These are phyloP conservation scores for Sclerotinia sclerotiorum DNA, from an alignment of 2,329 filamentous ascomycete genomes.

Conservation along the genomic window DNA sequence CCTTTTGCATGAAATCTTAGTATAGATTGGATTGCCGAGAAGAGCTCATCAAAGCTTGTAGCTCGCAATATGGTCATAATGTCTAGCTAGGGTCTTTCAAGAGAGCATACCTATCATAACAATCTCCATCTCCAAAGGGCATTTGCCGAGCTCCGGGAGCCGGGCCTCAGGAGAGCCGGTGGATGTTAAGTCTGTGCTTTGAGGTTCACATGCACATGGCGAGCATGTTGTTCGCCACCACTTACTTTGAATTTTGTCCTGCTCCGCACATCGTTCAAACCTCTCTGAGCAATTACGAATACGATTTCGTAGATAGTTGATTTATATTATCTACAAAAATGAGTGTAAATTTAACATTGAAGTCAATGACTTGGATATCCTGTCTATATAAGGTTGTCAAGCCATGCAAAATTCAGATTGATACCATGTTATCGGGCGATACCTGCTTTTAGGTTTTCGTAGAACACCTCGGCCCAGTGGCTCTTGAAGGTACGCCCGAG, in stretches of 20 bases:
- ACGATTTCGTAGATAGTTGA: background rate
- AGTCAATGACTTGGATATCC: background rate
- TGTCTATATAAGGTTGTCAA: background rate
- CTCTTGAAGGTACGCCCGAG: background rate
- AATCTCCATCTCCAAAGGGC: background rate
- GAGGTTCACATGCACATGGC: background rate
- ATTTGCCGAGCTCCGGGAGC: background rate
- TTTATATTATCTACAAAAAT: background rate
- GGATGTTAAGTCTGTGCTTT: background rate
- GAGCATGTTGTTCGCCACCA: background rate
- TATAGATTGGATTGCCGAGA: background rate
- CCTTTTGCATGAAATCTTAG: background rate
- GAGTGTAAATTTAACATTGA: background rate
- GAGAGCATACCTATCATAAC: background rate
- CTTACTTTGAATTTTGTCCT: background rate
- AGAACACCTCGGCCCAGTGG: background rate
- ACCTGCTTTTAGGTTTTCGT: background rate
- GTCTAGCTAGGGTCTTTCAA: background rate
- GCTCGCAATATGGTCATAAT: background rate
- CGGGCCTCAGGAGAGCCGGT: background rate
- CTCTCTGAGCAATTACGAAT: background rate
- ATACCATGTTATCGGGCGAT: background rate
- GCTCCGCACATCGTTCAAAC: background rate
- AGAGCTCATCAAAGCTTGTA: background rate
- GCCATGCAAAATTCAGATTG: background rate